A percentile compares a stretch with the other conserved stretches of the same genome.
These are phyloP conservation scores for Verticillium tricorpus DNA, from an alignment of 2,329 filamentous ascomycete species.

Conservation along the genomic window DNA sequence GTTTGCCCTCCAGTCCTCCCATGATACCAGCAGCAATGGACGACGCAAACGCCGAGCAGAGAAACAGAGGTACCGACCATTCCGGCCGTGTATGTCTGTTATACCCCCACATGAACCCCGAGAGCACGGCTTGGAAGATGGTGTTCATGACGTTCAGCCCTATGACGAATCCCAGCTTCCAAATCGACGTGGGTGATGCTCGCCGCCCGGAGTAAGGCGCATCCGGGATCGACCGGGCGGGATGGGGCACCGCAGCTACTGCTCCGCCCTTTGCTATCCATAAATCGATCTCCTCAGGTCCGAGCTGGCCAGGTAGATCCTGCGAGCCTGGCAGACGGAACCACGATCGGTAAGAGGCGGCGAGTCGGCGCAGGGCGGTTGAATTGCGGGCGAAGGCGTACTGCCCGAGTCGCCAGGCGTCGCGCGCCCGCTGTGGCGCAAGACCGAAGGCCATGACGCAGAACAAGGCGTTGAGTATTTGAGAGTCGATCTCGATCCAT, in stretches of 20 bases:
- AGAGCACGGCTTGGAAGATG: conserved; percentile 67
- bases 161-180: conserved; percentile 77
- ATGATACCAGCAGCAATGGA: conserved; percentile 65
- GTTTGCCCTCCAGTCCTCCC: conserved; percentile 67
- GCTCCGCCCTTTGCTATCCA: conserved; percentile 30
- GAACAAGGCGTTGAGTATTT: conserved; percentile 80
- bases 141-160: conserved; percentile 79
- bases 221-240: conserved; percentile 57
- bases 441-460: conserved; percentile 83
- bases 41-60: conserved; percentile 69
- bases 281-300: conserved; percentile 44
- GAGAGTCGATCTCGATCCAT: conserved; percentile 83
- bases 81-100: conserved; percentile 69
- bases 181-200: conserved; percentile 61
- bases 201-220: conserved; percentile 69
- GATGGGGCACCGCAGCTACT: conserved; percentile 55
- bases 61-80: conserved; percentile 77
- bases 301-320: conserved; percentile 46
- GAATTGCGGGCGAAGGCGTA: conserved; percentile 53
- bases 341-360: conserved; percentile 72
- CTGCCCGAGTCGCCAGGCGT: conserved; percentile 67
- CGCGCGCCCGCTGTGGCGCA: conserved; percentile 78
- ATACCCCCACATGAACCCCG: conserved; percentile 78
- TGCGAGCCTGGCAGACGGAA: conserved; percentile 67
- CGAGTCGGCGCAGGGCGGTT: conserved; percentile 60